Base-by-base conservation (phyloP, 306 rosid genomes). In the Fragaria nilgerrensis region DNA sequence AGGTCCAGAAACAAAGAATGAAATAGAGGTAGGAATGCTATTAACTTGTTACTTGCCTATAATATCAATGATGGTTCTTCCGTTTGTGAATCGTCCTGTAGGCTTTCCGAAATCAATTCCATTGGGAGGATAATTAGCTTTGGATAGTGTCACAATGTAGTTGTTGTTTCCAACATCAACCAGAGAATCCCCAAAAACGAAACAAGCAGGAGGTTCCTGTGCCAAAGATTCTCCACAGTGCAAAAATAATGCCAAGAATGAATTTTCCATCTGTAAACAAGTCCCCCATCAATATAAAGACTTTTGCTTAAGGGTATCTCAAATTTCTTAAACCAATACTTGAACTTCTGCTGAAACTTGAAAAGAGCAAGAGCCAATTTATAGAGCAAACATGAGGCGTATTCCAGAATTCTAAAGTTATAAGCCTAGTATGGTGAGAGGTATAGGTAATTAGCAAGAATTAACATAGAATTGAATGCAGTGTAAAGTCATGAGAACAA, bases 171-270 rank as follows among this genome's bases (percentile, higher is more conserved):
- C 96, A 0, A 15, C 88, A 61, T 90, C 96, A 68, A 90, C 87
- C 76, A 93, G 84, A 32, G 91, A 89, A 77, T 93, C 96, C n/a
- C 96, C 91, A 32, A 90, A 93, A 50, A 90, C 91, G 80, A 93
- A 90, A 81, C 15, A 80, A 73, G 94, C 89, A 9, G 92, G 86
- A 66, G 72, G 34, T 36, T 61, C 74, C 63, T 7, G 73, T 44
- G 90, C 86, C 50, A 67, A 81, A 85, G 44, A 53, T 76, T 27
- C 78, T 68, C 68, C 79, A 75, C 22, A 81, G 36, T 53, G 75
- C 13, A 53, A 81, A 77, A 11, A 68, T 58, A 13, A 82, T 61
- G 72, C 68, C 69, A 27, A 65, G 16, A 70, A 13, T 59, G 71
- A 72, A 8, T 55, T 48, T 50, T 70, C 70, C 80, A 27, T 80